Percentiles rank a stretch among this genome's conserved stretches.
Evolutionary conservation across 1,284 basidiomycete species (phyloP).

Genomic region (Fomitopsis palustris): DNA sequence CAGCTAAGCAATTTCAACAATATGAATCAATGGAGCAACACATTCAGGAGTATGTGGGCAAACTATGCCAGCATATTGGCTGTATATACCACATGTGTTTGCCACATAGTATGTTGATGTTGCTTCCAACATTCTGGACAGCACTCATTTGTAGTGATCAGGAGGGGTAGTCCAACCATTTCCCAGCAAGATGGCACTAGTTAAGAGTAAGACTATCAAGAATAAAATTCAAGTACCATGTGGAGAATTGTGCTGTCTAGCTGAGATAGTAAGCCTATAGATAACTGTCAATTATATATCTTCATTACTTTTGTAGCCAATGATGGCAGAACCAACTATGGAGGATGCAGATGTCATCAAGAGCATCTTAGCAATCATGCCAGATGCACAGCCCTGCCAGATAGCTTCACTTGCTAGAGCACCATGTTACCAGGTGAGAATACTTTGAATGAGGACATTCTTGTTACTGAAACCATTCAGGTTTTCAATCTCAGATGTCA

Average conservation of each 20-base stretch:
- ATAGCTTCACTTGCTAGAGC: conserved; percentile 36
- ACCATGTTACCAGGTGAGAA: conserved; percentile 37
- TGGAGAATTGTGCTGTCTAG: conserved; percentile 9
- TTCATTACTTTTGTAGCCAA: conserved; percentile 4
- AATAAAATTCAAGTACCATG: not conserved
- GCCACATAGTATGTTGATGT: conserved; percentile 18
- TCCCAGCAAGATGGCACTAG: not conserved
- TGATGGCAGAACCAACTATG: not conserved
- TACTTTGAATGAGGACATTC: not conserved
- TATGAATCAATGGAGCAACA: not conserved
- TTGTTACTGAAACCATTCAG: conserved; percentile 16
- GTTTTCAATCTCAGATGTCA: conserved; percentile 22
- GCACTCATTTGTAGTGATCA: not conserved
- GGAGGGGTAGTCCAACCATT: not conserved
- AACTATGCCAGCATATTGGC: conserved; percentile 29
- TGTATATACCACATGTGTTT: conserved; percentile 21
- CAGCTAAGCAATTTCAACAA: not conserved
- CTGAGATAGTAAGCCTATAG: not conserved
- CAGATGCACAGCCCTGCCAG: conserved; percentile 32
- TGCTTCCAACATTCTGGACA: not conserved
- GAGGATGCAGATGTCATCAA: not conserved
- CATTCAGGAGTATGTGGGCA: conserved; percentile 8
- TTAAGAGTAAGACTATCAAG: not conserved
- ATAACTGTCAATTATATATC: not conserved
- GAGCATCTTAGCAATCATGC: conserved; percentile 20